Evolutionary conservation across 306 rosid genomes (phyloP), one percentile per base, ranked within the genome.

Genomic region (Cucurbita argyrosperma): DNA sequence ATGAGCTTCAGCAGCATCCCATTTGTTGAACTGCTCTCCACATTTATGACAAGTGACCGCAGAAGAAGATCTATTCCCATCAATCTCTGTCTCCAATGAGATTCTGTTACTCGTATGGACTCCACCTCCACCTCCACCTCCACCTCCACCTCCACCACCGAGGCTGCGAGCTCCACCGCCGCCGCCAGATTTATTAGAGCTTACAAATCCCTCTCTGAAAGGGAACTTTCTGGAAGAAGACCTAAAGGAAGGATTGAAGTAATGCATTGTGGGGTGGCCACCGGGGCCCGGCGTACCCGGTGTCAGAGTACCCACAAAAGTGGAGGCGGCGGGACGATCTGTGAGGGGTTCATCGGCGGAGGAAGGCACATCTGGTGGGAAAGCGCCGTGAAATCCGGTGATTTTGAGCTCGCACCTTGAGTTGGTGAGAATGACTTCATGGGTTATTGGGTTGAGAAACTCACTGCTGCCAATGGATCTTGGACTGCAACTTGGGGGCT

Each of bases 251-350:
- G 89, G 90, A 72, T 88, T 88, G 14, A 84, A 88, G 72, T 89
- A 87, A 66, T 89, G 78, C 97, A 91, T 87, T 65, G 92, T 79
- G 2, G 90, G 85, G 74, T 87, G 87, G 15, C 90, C 97, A 39
- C 97, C 97, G 13, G 97, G 97, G 8, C 97, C 92, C 51, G 97
- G 96, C 5, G 97, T 91, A 3, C 97, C 97, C 21, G 96, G 92
- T 80, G 87, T 83, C n/a, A 91, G 75, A 49, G 92, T 91, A 0
- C 95, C 97, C 42, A 87, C 90, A 74, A 91, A 87, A 0, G 91
- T 78, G 16, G 94, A 86, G 8, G 77, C 76, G 47, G 35, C 35
- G 35, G 35, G 35, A 30, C 8, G 30, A 10, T 42, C 71, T 21
- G 26, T 30, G 59, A 30, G 59, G 35, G 35, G 39, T 4, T 30